phyloP scores from a whole-genome alignment of 2,329 filamentous ascomycete species.

The Chrysoporthe austroafricana region DNA sequence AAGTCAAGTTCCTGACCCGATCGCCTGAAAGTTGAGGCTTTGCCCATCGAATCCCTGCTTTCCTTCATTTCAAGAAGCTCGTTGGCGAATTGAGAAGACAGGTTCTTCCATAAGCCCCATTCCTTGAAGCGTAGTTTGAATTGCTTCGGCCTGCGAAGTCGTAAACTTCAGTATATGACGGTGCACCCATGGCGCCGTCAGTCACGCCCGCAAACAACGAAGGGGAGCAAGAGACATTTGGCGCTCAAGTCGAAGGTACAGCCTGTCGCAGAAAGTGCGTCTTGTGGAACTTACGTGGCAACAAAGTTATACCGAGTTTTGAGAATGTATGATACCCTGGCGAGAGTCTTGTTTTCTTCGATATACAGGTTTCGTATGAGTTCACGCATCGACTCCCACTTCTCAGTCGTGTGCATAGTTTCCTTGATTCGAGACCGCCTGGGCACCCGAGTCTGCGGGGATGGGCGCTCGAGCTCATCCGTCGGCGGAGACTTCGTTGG shows the following conservation, averaged over 20 bases:
- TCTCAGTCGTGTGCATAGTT: conserved; percentile 14
- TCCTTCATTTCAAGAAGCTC: conserved; percentile 21
- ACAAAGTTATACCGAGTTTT: conserved; percentile 6
- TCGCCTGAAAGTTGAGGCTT: conserved; percentile 20
- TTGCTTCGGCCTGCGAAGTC: conserved; percentile 17
- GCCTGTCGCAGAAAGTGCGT: not conserved
- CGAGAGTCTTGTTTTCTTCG: conserved; percentile 24
- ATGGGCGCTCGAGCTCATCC: not conserved
- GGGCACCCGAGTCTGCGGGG: not conserved
- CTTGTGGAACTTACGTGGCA: conserved; percentile 25
- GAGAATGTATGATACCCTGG: conserved; percentile 16
- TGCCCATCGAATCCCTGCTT: conserved; percentile 21
- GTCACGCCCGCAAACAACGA: too few relatives aligned
- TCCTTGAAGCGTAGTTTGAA: conserved; percentile 26
- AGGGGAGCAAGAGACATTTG: too few relatives aligned
- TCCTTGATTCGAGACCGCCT: conserved; percentile 7
- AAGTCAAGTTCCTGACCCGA: conserved; percentile 23
- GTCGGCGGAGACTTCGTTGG: not conserved
- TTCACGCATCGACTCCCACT: conserved; percentile 23
- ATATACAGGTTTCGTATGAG: conserved; percentile 25
- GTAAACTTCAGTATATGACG: not conserved
- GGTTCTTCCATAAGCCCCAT: conserved; percentile 27
- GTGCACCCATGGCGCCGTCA: not conserved
- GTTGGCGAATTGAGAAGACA: conserved; percentile 20
- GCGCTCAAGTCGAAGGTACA: not conserved